Evolutionary conservation across 2,329 filamentous ascomycete genomes (phyloP).

Genomic region (Dichotomopilus funicola): DNA sequence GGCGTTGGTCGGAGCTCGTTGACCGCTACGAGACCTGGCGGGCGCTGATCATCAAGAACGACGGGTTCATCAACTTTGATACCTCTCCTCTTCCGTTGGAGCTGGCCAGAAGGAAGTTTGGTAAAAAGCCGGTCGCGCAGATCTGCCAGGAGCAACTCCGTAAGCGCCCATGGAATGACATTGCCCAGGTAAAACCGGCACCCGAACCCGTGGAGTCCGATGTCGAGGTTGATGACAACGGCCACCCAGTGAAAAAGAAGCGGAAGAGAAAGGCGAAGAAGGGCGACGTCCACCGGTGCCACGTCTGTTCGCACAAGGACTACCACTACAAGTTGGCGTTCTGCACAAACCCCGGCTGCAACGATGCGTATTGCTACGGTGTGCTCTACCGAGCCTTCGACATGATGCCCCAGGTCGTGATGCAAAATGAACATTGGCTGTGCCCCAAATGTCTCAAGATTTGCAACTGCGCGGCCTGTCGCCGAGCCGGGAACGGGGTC

Average conservation of each 20-base stretch:
- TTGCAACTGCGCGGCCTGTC: constrained; percentile 81
- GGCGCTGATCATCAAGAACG: constrained; percentile 65
- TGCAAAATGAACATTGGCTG: constrained; percentile 77
- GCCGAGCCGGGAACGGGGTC: constrained; percentile 60
- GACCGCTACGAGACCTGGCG: constrained; percentile 80
- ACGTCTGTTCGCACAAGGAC: constrained; percentile 76
- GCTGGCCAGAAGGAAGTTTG: constrained; percentile 58
- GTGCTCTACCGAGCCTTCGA: constrained; percentile 87
- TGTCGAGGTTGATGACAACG: constrained; percentile 58
- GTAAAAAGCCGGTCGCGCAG: constrained; percentile 77
- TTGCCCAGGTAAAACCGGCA: constrained; percentile 55
- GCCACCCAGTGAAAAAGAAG: constrained; percentile 55
- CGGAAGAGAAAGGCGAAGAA: constrained; percentile 52
- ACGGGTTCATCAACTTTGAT: constrained; percentile 59
- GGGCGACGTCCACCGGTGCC: constrained; percentile 58
- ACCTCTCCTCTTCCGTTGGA: constrained; percentile 64
- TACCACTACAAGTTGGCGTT: constrained; percentile 77
- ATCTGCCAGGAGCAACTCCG: constrained; percentile 89
- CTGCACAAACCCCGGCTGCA: constrained; percentile 65
- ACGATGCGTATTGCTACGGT: constrained; percentile 83
- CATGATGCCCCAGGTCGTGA: constrained; percentile 72
- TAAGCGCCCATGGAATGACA: constrained; percentile 73
- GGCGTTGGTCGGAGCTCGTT: constrained; percentile 71
- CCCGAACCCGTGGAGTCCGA: constrained; percentile 41
- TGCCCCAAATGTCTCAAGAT: constrained; percentile 82